Evolutionary conservation across 1,139 yeast genomes (phyloP), one percentile per base, ranked within the genome.

Genomic region (Candida sanyaensis): DNA sequence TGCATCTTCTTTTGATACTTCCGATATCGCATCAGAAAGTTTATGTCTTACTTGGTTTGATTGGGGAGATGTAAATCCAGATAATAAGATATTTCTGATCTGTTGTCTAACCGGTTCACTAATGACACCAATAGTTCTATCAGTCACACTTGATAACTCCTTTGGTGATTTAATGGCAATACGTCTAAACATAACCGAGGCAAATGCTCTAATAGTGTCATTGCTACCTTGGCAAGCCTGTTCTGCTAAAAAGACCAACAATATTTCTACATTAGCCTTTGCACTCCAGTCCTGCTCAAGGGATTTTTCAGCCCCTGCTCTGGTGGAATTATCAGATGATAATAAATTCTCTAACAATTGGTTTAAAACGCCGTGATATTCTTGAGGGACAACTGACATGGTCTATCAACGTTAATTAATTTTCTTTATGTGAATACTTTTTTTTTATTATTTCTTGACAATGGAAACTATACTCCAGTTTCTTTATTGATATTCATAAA

Each of bases 11-110:
- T 83, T 84, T 3, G 97, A 96, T 37, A 93, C 83, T 66, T 92
- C 98, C 1, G 98, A 89, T 48, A 93, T 88, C 4, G 96, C 96
- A 71, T 93, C 99, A 4, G 97, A 85, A 47, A 93, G 75, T 64
- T 93, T 93, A 66, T 92, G 97, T 64, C 98, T 84, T 33, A 91
- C 92, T 53, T 78, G 81, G 51, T 81, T 81, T 23, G 87, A 73
- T 49, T 78, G 84, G 48, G 77, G 85, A 3, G 84, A 63, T 5
- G 80, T 64, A 56, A 93, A 89, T 10, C 97, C 98, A 47, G 78
- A 78, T 55, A 92, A 75, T 43, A 93, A 77, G 33, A 81, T 74
- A 12, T 73, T 58, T 57, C 96, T 82, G 49, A 92, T 83, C 60
- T 86, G 88, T 32, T 63, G 66, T 51, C 82, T 76, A 1, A 84